Base-by-base conservation (phyloP, 106 monocot species). In the Phalaenopsis equestris region DNA sequence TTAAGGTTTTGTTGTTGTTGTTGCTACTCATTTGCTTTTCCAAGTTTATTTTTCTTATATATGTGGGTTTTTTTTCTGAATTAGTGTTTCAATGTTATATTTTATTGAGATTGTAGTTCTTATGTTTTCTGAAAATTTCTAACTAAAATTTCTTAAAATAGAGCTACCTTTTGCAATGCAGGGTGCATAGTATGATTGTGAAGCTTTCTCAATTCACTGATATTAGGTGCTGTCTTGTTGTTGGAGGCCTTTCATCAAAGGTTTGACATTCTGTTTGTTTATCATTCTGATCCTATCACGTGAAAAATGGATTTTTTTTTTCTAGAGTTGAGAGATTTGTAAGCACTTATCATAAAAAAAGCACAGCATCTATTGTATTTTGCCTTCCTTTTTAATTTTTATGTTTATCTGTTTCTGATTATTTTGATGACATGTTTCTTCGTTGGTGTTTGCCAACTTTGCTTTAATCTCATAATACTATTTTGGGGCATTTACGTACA, bases 151-250 rank as follows among this genome's bases (percentile, higher is more conserved):
- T 75, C n/a, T 45, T 45, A 45, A 43, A 24, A 48, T 30, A 49
- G 21, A 24, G 11, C 52, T 79, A 61, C 75, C 41, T 67, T 52
- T 24, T 80, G 3, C 56, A 80, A 77, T 86, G 76, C 86, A 98
- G 98, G 87, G 90, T 94, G n/a, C 94, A 98, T 79, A 94, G 98
- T 81, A 98, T 98, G 98, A 86, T 91, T 17, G 92, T 88, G 85
- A 98, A 92, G 80, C 89, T 98, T 80, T 86, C 94, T 74, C 94
- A 94, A 48, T 98, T 94, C 85, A 98, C 98, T 43, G 94, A 98
- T 80, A 91, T 98, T 73, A 90, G 91, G 88, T 98, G 92, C 55
- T 98, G 98, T 75, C 94, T 98, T 79, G 78, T 94, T 87, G 92
- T 98, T 84, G 98, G 98, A 49, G 98, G 98, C 46, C 94, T 94